Evolutionary conservation across 352 stramenopile genomes (phyloP), one percentile per base, ranked within the genome.

Genomic region (Stramenopiles sp.): DNA sequence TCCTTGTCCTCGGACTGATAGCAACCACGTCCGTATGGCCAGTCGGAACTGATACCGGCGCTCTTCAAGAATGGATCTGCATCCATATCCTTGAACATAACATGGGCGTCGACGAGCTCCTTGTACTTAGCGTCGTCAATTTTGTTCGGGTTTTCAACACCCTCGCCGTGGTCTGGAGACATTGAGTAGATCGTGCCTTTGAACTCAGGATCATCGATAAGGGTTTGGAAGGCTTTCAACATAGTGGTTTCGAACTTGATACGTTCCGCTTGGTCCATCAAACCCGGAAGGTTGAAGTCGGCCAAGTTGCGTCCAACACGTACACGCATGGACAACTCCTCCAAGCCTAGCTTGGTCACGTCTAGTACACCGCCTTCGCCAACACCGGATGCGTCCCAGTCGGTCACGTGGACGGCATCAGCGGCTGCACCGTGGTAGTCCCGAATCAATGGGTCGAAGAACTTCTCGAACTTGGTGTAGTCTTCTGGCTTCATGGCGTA

Each of bases 171-270:
- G 80, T 82, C 84, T 29, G 84, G 85, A 76, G 88, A 85, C n/a
- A 94, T 84, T 80, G 89, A 90, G 85, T 94, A 92, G 84, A 93
- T 92, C 80, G 86, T 92, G 80, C 91, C 91, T 7, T 85, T 84
- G 55, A 87, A 89, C 31, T 44, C 84, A 7, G 91, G 83, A 81
- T 94, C 90, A 0, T 86, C 88, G 75, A 83, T 86, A 82, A 96
- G 89, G 81, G 87, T 86, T 33, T 87, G 86, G 33, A 96, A 90
- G 27, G 89, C 91, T 31, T 85, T 84, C 76, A 93, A 83, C 82
- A 96, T 90, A 80, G 92, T 81, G 80, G 90, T 87, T 88, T 95
- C 93, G 14, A 96, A 90, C 80, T 93, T 88, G 67, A 91, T 87
- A 55, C 91, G 90, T 82, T 95, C 88, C 32, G 88, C 90, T 44